Conservation (phyloP, 106 monocot species). For the Chionographis japonica region DNA sequence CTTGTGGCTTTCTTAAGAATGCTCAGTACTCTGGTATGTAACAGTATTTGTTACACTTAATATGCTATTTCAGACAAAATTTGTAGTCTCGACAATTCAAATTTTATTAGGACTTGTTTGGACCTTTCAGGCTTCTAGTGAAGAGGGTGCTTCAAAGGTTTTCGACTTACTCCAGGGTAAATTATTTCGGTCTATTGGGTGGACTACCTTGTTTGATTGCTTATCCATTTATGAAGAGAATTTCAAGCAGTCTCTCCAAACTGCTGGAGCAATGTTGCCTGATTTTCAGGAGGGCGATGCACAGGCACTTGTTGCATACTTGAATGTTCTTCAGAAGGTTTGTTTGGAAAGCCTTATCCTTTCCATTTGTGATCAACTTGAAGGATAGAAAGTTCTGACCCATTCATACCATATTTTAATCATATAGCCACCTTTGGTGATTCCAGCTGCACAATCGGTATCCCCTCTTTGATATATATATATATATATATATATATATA, state of each 20-base stretch:
- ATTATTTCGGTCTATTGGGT: slow-evolving; percentile 72
- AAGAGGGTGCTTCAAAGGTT: slow-evolving; percentile 84
- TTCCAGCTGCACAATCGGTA: too few relatives aligned
- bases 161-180: slow-evolving; percentile 81
- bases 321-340: slow-evolving; percentile 90
- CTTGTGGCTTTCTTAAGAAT: slow-evolving; percentile 83
- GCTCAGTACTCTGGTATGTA: slow-evolving; percentile 75
- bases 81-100: not conserved
- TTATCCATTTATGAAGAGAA: slow-evolving; percentile 87
- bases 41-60: slow-evolving; percentile 1
- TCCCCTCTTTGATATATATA: too few relatives aligned
- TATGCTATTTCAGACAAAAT: not conserved
- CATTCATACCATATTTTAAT: too few relatives aligned
- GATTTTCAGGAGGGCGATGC: slow-evolving; percentile 94
- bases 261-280: slow-evolving; percentile 57
- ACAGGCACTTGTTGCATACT: slow-evolving; percentile 83
- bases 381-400: too few relatives aligned
- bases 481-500: too few relatives aligned
- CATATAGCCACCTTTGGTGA: too few relatives aligned
- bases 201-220: slow-evolving; percentile 95
- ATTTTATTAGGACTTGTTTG: slow-evolving; percentile 1
- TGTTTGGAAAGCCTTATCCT: not conserved
- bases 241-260: slow-evolving; percentile 81
- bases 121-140: slow-evolving; percentile 62
- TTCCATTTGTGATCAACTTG: too few relatives aligned